Conservation (phyloP, 176 grass and related monocot genomes). For the Oryza nivara region DNA sequence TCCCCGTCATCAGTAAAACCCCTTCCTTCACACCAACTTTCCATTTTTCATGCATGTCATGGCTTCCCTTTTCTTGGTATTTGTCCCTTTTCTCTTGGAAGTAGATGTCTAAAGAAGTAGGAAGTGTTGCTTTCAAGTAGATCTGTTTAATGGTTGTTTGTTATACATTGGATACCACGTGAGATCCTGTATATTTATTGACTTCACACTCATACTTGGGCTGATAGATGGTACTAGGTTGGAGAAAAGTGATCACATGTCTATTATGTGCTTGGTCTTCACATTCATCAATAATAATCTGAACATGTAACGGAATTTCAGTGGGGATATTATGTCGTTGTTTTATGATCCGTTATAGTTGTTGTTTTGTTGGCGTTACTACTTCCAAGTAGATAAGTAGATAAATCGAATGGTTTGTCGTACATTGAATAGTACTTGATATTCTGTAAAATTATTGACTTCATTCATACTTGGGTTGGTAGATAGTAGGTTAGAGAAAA, state of each 20-base stretch:
- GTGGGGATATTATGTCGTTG: too few species aligned
- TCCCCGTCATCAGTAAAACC: slow-evolving; percentile 76
- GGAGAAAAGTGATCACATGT: background rate
- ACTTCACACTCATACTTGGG: background rate
- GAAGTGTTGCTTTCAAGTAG: background rate
- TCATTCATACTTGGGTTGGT: background rate
- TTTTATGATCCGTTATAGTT: too few species aligned
- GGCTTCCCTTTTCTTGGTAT: background rate
- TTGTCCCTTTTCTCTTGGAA: background rate
- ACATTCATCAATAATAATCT: too few species aligned
- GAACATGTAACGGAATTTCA: too few species aligned
- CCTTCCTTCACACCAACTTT: background rate
- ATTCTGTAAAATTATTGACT: background rate
- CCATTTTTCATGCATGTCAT: background rate
- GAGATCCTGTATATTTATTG: background rate
- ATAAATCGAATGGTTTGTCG: too few species aligned
- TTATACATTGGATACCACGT: background rate
- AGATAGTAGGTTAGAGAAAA: background rate
- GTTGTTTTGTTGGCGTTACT: background rate
- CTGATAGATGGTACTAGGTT: background rate
- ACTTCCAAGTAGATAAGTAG: background rate
- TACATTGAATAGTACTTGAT: background rate
- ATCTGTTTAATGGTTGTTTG: background rate
- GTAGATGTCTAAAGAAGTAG: background rate
- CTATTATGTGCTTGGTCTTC: too few species aligned